Evolutionary conservation across 352 stramenopile genomes (phyloP), one percentile per base, ranked within the genome.

Genomic region (Phytophthora boehmeriae): DNA sequence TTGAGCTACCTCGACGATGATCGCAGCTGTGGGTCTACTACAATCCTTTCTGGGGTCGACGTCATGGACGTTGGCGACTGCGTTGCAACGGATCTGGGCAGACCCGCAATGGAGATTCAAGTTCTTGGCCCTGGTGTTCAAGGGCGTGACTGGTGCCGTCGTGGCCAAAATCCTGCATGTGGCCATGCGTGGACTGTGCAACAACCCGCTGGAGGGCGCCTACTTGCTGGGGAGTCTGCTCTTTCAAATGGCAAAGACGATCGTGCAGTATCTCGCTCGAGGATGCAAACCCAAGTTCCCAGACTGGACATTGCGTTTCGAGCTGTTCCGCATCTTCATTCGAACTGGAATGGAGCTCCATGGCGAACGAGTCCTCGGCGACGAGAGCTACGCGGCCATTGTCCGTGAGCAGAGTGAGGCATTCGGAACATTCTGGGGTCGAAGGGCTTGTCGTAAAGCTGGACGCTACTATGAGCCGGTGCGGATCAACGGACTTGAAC

Each of bases 261-360:
- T 68, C 5, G 16, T 46, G 22, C 32, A 48, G 43, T 73, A 51
- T 39, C 34, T 73, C 0, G 53, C 47, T 14, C 66, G 75, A 19
- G 72, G 72, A 0, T 75, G 62, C 54, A 54, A 50, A 11, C 66
- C 75, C 10, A 42, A 55, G 25, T 79, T 81, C 44, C 49, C 59
- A 2, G 53, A 79, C 35, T 87, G 75, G 77, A 83, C 75, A 22
- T 55, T 87, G 30, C 25, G 45, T 0, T 87, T 75, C 23, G 77
- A 83, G 54, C 23, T 72, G 22, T 68, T 75, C 19, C 65, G 59
- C 16, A 63, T 61, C 19, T 44, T 80, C 42, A 52, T 75, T 32
- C 44, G 50, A 2, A 57, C 63, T 11, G 63, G 70, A 17, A 63
- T 59, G 55, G 52, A 70, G n/a, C 43, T 61, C 22, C 62, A 70